Conservation (phyloP, 2,329 filamentous ascomycete genomes). For the Diaporthe australafricana region DNA sequence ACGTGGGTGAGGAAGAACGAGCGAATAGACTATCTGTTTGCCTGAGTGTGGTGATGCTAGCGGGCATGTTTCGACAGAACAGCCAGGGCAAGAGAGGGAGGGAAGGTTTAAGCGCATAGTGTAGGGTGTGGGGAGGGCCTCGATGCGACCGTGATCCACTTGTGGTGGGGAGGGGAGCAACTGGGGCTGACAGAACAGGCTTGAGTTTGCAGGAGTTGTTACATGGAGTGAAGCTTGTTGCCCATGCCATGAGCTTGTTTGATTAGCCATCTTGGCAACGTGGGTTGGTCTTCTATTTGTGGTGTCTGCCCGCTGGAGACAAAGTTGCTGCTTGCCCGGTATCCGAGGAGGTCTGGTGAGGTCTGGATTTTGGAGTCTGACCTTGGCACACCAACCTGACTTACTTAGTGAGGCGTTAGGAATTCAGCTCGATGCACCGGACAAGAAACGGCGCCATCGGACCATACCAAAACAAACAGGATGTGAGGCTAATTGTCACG, state of each 20-base stretch:
- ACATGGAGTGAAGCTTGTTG: constrained; percentile 13
- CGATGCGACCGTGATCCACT: constrained; percentile 8
- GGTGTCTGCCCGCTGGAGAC: too few species aligned
- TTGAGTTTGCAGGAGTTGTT: neutral
- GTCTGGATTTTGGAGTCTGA: neutral
- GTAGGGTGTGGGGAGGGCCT: too few species aligned
- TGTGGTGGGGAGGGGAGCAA: neutral
- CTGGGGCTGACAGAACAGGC: constrained; percentile 15
- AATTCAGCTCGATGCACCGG: neutral
- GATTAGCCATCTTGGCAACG: constrained; percentile 3
- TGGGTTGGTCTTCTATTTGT: neutral
- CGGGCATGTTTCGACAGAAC: neutral
- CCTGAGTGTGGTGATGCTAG: neutral
- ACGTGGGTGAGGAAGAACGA: neutral
- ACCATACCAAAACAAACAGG: neutral
- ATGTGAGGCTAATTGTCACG: neutral
- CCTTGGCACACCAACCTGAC: neutral
- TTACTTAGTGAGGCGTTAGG: neutral
- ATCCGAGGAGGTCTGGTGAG: too few species aligned
- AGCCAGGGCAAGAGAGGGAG: too few species aligned
- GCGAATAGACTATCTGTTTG: neutral
- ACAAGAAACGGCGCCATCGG: neutral
- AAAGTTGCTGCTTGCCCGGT: neutral
- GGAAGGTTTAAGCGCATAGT: constrained; percentile 24
- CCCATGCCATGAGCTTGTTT: constrained; percentile 21